Base-by-base conservation (phyloP, 345 rosid genomes). In the Zanthoxylum bungeanum region DNA sequence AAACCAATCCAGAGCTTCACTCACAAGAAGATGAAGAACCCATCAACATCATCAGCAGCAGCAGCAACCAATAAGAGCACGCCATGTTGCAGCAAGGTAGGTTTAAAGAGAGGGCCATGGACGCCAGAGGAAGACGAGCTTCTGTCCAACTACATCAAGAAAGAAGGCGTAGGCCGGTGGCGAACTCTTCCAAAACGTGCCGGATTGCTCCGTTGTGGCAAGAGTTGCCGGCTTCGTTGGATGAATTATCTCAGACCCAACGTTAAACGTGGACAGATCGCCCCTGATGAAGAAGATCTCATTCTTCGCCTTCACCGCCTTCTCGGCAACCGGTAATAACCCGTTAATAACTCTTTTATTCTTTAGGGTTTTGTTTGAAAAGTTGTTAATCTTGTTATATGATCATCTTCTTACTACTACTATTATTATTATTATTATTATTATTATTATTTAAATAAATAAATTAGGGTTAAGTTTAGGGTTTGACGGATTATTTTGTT, bases 191-290 rank as follows among this genome's bases (percentile, higher is more conserved):
- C 92, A 4, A 88, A 84, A 58, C 61, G 84, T 4, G 89, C 89
- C 0, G 89, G 88, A 12, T 83, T 88, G 21, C 84, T 82, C 60
- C 81, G 92, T 33, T 88, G 92, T 57, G 92, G 92, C 36, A 88
- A 88, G 82, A 88, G 92, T 78, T 88, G 89, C 73, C 86, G 92
- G 14, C 92, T 88, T 61, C 89, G 89, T 10, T 87, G 91, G 91
- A 81, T 87, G 87, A 87, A 87, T 74, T 87, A 87, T 62, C 88
- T 87, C 73, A 79, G 88, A 4, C 92, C 89, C 44, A 77, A 78
- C 27, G 86, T 88, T 50, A 88, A 88, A 65, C 80, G 92, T 9
- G 92, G 92, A 7, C 87, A 79, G 68, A 85, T 88, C 77, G 81
- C 86, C 68, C 81, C 84, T 2, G 91, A 87, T 70, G 91, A 87